Evolutionary conservation across 805 yeast genomes (phyloP).

Genomic region (Starmera quercuum): DNA sequence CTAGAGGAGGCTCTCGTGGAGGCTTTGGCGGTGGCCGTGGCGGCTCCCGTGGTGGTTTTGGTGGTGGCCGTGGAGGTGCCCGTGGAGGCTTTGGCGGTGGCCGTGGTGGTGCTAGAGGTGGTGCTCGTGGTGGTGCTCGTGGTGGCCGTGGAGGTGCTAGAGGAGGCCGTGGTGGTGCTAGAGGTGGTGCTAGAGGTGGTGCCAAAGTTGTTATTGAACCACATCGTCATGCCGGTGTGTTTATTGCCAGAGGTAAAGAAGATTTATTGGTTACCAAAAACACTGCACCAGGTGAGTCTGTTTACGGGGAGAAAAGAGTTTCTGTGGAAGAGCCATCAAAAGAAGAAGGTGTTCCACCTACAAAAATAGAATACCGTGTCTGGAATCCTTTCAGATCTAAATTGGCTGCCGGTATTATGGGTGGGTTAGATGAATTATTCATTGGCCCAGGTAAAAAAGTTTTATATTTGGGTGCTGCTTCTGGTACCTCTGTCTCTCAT

Average conservation of each 20-base stretch:
- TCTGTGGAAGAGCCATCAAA: constrained; percentile 87
- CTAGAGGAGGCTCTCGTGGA: constrained; percentile 38
- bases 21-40: constrained; percentile 39
- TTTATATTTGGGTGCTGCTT: constrained; percentile 96
- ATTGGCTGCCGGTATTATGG: constrained; percentile 99
- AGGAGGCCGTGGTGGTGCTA: constrained; percentile 62
- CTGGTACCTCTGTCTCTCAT: constrained; percentile 98
- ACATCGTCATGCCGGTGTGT: constrained; percentile 98
- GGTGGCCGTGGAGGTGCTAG: constrained; percentile 46
- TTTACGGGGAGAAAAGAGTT: constrained; percentile 96
- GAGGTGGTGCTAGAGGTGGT: constrained; percentile 84
- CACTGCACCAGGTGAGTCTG: constrained; percentile 97
- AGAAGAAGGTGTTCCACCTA: constrained; percentile 82
- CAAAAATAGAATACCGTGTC: constrained; percentile 97
- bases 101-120: constrained; percentile 37
- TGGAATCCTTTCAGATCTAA: constrained; percentile 99
- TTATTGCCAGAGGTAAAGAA: constrained; percentile 99
- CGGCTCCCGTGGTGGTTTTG: constrained; percentile 35
- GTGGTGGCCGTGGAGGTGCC: constrained; percentile 39
- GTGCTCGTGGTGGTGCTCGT: constrained; percentile 49
- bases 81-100: constrained; percentile 45
- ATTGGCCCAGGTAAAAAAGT: constrained; percentile 98
- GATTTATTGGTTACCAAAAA: constrained; percentile 96
- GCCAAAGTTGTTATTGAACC: constrained; percentile 98
- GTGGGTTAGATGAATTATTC: constrained; percentile 97